Percentiles rank a stretch among this genome's conserved stretches.
Conservation (phyloP, 371 early-diverging fungal genomes). For the Nosema granulosis region DNA sequence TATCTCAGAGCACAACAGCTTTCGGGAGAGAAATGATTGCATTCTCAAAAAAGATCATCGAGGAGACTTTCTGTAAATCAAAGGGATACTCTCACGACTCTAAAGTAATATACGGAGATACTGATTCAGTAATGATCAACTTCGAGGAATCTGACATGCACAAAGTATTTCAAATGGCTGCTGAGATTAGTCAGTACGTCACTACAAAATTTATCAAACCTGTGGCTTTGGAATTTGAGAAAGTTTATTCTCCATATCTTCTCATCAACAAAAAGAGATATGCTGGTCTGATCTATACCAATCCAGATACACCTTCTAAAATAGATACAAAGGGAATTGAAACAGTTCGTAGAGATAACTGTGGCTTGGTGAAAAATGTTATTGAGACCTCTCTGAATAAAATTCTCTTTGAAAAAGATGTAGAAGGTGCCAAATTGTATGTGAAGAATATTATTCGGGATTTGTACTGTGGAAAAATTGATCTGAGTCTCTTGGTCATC, state of each 20-base stretch:
- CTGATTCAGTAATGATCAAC: conserved; percentile 99
- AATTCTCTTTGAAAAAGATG: conserved; percentile 83
- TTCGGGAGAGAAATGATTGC: conserved; percentile 97
- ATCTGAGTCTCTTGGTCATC: conserved; percentile 91
- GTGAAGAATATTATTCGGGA: conserved; percentile 84
- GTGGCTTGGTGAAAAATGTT: conserved; percentile 82
- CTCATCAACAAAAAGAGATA: conserved; percentile 98
- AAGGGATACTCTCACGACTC: conserved; percentile 84
- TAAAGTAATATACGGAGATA: conserved; percentile 95
- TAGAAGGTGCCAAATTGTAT: conserved; percentile 77
- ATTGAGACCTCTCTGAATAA: conserved; percentile 85
- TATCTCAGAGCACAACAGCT: conserved; percentile 93
- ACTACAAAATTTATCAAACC: conserved; percentile 81
- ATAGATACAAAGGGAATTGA: conserved; percentile 98
- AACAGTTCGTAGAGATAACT: conserved; percentile 97
- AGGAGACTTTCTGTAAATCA: conserved; percentile 73
- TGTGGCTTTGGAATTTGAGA: conserved; percentile 97
- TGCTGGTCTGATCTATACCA: conserved; percentile 79
- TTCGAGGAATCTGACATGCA: conserved; percentile 72
- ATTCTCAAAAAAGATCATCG: conserved; percentile 79
- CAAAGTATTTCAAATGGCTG: conserved; percentile 58
- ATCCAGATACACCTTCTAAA: conserved; percentile 79
- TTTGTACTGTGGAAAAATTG: conserved; percentile 86
- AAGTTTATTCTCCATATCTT: conserved; percentile 93
- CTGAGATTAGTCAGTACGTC: conserved; percentile 72